Evolutionary conservation across 108 stramenopile genomes (phyloP).

Genomic region (Skeletonema tropicum): DNA sequence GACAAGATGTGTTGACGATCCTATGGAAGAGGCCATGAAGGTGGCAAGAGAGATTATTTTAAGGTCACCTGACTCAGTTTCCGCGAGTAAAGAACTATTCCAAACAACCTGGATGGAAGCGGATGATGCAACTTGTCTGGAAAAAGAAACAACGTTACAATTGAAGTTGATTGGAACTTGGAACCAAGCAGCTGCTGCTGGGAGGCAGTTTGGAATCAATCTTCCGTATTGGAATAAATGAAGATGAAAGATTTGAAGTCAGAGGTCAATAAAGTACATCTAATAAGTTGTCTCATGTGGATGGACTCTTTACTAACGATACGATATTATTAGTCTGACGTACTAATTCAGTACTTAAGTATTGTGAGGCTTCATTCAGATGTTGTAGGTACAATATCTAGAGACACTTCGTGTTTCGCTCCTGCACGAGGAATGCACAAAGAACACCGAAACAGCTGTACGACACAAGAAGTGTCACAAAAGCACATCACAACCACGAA

Average conservation of each 20-base stretch:
- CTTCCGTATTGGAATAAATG: constrained; percentile 79
- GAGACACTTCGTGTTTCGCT: no score
- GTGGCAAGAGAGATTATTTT: constrained; percentile 67
- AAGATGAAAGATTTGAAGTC: no score
- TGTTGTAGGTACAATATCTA: no score
- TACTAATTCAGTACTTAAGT: no score
- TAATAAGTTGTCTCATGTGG: no score
- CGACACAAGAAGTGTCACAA: background rate
- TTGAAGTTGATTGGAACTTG: constrained; percentile 68
- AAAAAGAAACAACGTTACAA: constrained; percentile 77
- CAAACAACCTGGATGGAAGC: constrained; percentile 76
- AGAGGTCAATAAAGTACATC: no score
- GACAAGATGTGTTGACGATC: constrained; percentile 79
- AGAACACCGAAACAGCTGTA: background rate
- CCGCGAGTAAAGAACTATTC: constrained; percentile 76
- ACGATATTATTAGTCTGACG: no score
- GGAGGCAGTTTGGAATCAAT: constrained; percentile 71
- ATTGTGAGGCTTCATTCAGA: no score
- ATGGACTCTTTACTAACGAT: no score
- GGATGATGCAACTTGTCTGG: constrained; percentile 65
- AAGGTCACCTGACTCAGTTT: constrained; percentile 86
- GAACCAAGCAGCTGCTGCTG: constrained; percentile 87
- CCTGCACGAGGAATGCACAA: background rate
- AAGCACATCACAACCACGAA: background rate
- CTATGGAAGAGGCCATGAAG: constrained; percentile 72